Evolutionary conservation across 805 yeast genomes (phyloP).

Genomic region (Candida ponderosae): DNA sequence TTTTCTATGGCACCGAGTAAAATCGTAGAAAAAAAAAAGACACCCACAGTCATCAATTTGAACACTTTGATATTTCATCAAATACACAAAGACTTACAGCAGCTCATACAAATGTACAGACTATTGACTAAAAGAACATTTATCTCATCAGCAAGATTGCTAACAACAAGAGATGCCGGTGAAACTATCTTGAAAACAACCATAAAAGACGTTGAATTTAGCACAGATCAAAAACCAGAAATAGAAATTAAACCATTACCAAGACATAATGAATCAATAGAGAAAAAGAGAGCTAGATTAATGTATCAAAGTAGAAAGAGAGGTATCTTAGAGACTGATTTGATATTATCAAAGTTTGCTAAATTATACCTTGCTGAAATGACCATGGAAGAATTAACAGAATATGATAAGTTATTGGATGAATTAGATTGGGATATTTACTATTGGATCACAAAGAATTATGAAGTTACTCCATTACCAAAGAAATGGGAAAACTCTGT

Average conservation of each 20-base stretch:
- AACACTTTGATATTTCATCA: too few species aligned
- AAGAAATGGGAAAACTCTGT: conserved; percentile 71
- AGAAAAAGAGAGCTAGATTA: conserved; percentile 77
- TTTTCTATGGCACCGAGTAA: too few species aligned
- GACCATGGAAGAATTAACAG: conserved; percentile 61
- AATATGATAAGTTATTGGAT: conserved; percentile 79
- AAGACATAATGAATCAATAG: conserved; percentile 64
- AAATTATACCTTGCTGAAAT: conserved; percentile 57
- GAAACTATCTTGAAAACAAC: neutral
- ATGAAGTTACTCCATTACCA: conserved; percentile 76
- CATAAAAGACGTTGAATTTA: neutral
- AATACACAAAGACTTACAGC: too few species aligned
- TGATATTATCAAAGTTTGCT: conserved; percentile 80
- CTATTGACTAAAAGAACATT: too few species aligned
- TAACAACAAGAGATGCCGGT: conserved; percentile 12
- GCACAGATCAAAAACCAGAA: neutral
- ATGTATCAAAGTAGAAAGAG: conserved; percentile 89
- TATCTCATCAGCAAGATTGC: too few species aligned
- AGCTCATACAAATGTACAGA: too few species aligned
- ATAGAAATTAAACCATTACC: conserved; percentile 73
- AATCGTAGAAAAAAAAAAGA: too few species aligned
- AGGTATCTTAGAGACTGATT: conserved; percentile 90
- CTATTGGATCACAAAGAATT: conserved; percentile 93
- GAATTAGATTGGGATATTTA: conserved; percentile 99
- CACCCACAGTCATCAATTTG: too few species aligned